Conservation (phyloP, 306 rosid genomes). For the Glycyrrhiza uralensis region DNA sequence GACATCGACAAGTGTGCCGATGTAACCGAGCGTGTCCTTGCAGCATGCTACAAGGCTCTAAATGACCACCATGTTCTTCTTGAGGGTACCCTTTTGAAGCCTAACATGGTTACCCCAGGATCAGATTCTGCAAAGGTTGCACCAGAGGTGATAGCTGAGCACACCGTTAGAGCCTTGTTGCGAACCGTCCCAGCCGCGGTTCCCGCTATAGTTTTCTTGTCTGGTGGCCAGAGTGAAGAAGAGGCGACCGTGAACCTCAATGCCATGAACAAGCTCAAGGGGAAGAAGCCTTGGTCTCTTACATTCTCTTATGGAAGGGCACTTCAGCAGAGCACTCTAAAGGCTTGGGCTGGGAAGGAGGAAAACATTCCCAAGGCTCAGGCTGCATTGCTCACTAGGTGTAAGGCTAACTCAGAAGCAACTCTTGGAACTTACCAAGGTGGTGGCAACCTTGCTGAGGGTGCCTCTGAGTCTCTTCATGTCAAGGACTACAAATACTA, state of each 20-base stretch:
- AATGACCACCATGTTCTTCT: conserved; percentile 73
- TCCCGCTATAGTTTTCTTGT: conserved; percentile 74
- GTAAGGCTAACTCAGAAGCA: conserved; percentile 81
- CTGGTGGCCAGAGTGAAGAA: conserved; percentile 96
- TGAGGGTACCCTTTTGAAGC: conserved; percentile 84
- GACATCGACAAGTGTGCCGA: conserved; percentile 67
- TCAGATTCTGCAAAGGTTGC: conserved; percentile 55
- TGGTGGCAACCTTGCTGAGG: conserved; percentile 55
- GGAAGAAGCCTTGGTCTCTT: conserved; percentile 82
- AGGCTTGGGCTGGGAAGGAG: conserved; percentile 73
- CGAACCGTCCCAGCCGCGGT: conserved; percentile 74
- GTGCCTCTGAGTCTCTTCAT: conserved; percentile 74
- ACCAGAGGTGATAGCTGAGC: conserved; percentile 64
- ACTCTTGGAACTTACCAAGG: conserved; percentile 79
- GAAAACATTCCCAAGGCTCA: conserved; percentile 61
- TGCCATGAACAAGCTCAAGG: conserved; percentile 73
- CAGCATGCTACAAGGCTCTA: conserved; percentile 76
- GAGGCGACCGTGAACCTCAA: conserved; percentile 73
- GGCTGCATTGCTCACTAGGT: conserved; percentile 65
- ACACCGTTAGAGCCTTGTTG: conserved; percentile 63
- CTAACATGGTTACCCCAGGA: conserved; percentile 93
- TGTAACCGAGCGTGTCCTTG: conserved; percentile 76
- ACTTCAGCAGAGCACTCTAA: conserved; percentile 84
- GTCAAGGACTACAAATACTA: conserved; percentile 61
- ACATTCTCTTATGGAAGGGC: conserved; percentile 87